phyloP scores from a whole-genome alignment of 2,329 filamentous ascomycete genomes.

The Botrytis pseudocinerea region DNA sequence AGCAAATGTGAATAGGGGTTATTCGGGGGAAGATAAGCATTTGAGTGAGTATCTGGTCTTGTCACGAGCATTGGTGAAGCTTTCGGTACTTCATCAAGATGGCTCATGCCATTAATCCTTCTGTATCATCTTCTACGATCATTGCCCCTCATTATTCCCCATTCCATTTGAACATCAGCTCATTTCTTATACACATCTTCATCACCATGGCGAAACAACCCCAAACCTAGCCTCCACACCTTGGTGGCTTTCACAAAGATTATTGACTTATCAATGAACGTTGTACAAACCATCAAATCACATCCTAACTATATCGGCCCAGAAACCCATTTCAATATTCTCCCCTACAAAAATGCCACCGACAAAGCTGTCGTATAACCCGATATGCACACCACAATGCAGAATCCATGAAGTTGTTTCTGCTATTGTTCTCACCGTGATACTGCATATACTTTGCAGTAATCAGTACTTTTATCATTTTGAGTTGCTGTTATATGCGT shows the following conservation, averaged over 20 bases:
- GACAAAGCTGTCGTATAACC: slow-evolving; percentile 21
- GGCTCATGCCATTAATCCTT: background rate
- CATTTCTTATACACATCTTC: background rate
- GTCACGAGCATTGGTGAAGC: background rate
- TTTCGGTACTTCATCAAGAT: background rate
- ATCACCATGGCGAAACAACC: background rate
- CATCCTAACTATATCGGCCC: slow-evolving; percentile 5
- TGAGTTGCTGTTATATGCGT: background rate
- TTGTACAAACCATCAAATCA: background rate
- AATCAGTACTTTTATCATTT: slow-evolving; percentile 12
- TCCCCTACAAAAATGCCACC: slow-evolving; percentile 3
- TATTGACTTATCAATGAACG: background rate
- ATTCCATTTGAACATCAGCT: background rate
- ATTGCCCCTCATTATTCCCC: background rate
- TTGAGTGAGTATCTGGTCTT: background rate
- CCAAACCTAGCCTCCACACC: background rate
- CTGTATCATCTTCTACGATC: background rate
- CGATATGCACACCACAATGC: slow-evolving; percentile 19
- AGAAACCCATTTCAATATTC: slow-evolving; percentile 14
- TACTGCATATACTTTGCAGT: slow-evolving; percentile 16
- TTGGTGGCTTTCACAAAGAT: slow-evolving; percentile 6
- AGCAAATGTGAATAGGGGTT: background rate
- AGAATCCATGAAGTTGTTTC: slow-evolving; percentile 10
- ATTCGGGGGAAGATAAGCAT: background rate
- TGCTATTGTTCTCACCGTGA: slow-evolving; percentile 15